Evolutionary conservation across 345 rosid species (phyloP).

Genomic region (Cardamine chenopodiifolia): DNA sequence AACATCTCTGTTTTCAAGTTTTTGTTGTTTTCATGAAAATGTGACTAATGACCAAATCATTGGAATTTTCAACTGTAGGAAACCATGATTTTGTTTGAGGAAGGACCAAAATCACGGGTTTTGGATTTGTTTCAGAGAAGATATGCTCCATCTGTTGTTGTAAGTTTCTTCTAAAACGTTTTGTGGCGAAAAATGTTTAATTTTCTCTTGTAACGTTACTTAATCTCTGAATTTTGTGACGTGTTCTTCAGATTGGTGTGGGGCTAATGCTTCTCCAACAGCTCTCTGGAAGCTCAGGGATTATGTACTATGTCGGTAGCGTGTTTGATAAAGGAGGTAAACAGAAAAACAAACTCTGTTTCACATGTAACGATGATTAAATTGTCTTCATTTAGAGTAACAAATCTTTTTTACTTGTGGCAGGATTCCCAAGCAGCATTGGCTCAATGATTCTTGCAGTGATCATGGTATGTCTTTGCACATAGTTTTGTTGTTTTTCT

Average conservation of each 20-base stretch:
- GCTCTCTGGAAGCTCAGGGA: slow-evolving; percentile 46
- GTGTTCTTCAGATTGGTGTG: slow-evolving; percentile 50
- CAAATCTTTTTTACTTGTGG: neutral
- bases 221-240: slow-evolving; percentile 42
- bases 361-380: neutral
- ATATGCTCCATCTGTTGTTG: slow-evolving; percentile 52
- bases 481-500: neutral
- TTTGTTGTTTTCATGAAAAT: neutral
- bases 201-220: neutral
- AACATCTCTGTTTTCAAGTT: neutral
- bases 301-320: slow-evolving; percentile 44
- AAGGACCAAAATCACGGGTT: slow-evolving; percentile 38
- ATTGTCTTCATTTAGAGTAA: slow-evolving; percentile 9
- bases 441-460: slow-evolving; percentile 48
- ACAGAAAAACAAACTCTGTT: slow-evolving; percentile 6
- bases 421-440: slow-evolving; percentile 47
- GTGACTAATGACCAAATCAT: neutral
- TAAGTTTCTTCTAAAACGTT: slow-evolving; percentile 28
- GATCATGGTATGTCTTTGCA: slow-evolving; percentile 44
- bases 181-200: neutral
- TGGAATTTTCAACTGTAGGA: slow-evolving; percentile 37
- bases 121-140: slow-evolving; percentile 52
- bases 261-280: slow-evolving; percentile 59
- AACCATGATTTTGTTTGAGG: slow-evolving; percentile 38
- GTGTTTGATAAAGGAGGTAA: slow-evolving; percentile 55